Evolutionary conservation across 495 filamentous ascomycete genomes (phyloP), one percentile per base, ranked within the genome.

Genomic region (Cryomyces minteri): DNA sequence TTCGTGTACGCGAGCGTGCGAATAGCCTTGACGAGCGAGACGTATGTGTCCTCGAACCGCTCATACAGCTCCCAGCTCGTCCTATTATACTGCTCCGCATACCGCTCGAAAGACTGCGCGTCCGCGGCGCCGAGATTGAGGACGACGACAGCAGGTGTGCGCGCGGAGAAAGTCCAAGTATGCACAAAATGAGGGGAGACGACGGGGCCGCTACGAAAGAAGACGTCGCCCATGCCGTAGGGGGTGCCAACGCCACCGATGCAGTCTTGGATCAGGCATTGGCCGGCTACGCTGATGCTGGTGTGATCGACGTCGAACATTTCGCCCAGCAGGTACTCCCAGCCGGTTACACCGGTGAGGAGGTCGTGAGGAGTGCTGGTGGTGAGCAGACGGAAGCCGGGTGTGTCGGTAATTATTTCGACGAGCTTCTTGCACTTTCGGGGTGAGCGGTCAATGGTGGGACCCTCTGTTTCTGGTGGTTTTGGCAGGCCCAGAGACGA

Each of bases 281-380:
- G 63, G 0, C 62, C 62, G 47, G 61, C 59, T 25, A 59, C 53
- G 10, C 57, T 55, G 40, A 64, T 54, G 29, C 51, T 49, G 30
- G 60, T 53, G 50, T 66, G 63, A 44, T 66, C 62, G 4, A 46
- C 58, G 8, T 49, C 48, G 40, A 66, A 66, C 62, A 64, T 59
- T 46, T 66, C 63, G 14, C 63, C 63, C 0, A 66, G 41, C 28
- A 66, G 37, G 45, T 63, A 65, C 36, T 65, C 60, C 63, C 62
- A 66, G 7, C 60, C 60, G 49, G 57, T 61, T 12, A 65, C 59
- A 32, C 62, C 62, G 42, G 49, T 50, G 2, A 64, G 51, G 39
- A 65, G 48, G 11, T 50, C 48, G 28, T 54, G 46, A 8, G 53
- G 48, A 25, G 9, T 47, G 34, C 34, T 38, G 29, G 44, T 42